A percentile compares a stretch with the other conserved stretches of the same genome.
phyloP scores from a whole-genome alignment of 306 rosid species.

The Quercus dentata region DNA sequence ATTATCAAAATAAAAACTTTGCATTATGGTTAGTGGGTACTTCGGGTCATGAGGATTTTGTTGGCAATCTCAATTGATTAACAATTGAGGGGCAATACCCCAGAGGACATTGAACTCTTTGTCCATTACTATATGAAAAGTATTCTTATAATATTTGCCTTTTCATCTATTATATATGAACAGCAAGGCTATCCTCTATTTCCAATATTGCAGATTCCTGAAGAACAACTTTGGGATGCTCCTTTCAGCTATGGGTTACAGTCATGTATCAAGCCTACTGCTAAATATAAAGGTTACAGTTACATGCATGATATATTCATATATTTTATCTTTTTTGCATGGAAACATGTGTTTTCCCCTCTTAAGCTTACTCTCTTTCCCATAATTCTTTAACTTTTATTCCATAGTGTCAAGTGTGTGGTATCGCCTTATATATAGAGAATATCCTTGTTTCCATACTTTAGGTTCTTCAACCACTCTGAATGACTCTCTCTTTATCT shows the following conservation, averaged over 20 bases:
- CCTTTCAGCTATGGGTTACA: conserved; percentile 55
- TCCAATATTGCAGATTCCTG: conserved; percentile 20
- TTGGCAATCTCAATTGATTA: not conserved
- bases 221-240: conserved; percentile 60
- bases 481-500: not conserved
- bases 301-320: not conserved
- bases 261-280: conserved; percentile 66
- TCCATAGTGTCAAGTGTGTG: not conserved
- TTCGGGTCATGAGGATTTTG: not conserved
- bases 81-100: not conserved
- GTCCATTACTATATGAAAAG: not conserved
- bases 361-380: not conserved
- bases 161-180: not conserved
- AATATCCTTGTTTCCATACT: not conserved
- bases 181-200: not conserved
- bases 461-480: not conserved
- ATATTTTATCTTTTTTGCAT: not conserved
- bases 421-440: conserved; percentile 7
- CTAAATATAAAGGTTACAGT: conserved; percentile 64
- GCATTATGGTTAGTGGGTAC: not conserved
- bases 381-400: not conserved
- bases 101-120: not conserved
- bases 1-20: too few relatives aligned
- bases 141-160: not conserved
- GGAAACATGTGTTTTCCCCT: not conserved